Percentiles rank a stretch among this genome's conserved stretches.
phyloP scores from a whole-genome alignment of 164 flowering plant genomes.

The Macadamia integrifolia region DNA sequence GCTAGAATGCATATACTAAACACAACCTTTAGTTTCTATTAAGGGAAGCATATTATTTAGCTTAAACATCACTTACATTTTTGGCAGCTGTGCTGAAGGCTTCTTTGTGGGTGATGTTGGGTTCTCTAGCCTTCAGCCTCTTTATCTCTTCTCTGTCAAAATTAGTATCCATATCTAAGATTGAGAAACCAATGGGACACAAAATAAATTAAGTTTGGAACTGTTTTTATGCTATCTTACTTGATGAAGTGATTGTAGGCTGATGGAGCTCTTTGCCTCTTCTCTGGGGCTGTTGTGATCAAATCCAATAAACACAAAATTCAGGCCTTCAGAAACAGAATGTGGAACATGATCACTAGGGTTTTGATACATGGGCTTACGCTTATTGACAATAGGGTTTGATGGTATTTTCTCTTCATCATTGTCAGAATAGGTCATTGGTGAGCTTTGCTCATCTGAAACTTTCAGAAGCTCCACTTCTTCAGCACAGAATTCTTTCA shows the following conservation, averaged over 20 bases:
- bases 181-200: too few species aligned
- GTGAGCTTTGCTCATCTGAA: conserved; percentile 25
- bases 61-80: conserved; percentile 45
- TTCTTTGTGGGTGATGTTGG: conserved; percentile 80
- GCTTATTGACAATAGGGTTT: conserved; percentile 47
- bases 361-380: conserved; percentile 21
- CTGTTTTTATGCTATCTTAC: conserved; percentile 26
- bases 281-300: conserved; percentile 70
- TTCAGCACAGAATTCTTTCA: conserved; percentile 25
- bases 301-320: neutral
- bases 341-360: neutral
- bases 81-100: conserved; percentile 95
- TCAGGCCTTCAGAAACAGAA: neutral
- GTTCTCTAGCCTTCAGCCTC: conserved; percentile 73
- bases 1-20: too few species aligned
- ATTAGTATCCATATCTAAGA: neutral
- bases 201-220: too few species aligned
- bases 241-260: conserved; percentile 85
- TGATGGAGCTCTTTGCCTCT: conserved; percentile 80
- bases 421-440: conserved; percentile 30
- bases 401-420: conserved; percentile 29
- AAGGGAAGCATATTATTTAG: conserved; percentile 3
- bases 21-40: neutral
- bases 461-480: conserved; percentile 24
- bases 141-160: conserved; percentile 76